phyloP scores from a whole-genome alignment of 2,329 filamentous ascomycete species.

The Davidsoniella neocaledoniae region DNA sequence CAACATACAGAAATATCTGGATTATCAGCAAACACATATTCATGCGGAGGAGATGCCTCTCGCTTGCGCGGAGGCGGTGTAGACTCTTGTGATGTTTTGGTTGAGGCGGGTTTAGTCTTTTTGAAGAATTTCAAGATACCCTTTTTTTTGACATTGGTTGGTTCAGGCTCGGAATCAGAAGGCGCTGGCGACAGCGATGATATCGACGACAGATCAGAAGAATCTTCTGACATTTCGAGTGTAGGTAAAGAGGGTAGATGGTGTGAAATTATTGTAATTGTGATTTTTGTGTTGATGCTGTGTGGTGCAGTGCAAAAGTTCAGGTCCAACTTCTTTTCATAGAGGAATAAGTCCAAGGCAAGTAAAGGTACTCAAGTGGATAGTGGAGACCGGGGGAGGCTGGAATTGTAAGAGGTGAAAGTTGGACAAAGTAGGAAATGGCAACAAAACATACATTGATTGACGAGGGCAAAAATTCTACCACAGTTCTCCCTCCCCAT shows the following conservation, averaged over 20 bases:
- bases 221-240: conserved; percentile 30
- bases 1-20: conserved; percentile 74
- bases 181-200: conserved; percentile 31
- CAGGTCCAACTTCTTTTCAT: neutral
- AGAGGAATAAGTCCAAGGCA: neutral
- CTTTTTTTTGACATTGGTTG: conserved; percentile 33
- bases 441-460: neutral
- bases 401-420: conserved; percentile 8
- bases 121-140: conserved; percentile 51
- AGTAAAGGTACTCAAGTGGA: conserved; percentile 6
- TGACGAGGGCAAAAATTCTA: conserved; percentile 7
- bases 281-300: conserved; percentile 1
- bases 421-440: conserved; percentile 10
- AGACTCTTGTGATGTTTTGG: conserved; percentile 32
- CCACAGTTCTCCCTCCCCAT: conserved; percentile 9
- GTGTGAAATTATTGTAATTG: neutral
- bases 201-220: conserved; percentile 45
- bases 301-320: neutral
- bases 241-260: neutral
- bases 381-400: conserved; percentile 10
- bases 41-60: conserved; percentile 74
- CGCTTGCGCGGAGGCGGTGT: conserved; percentile 59
- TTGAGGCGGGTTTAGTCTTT: conserved; percentile 19
- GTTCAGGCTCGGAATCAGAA: conserved; percentile 33
- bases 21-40: conserved; percentile 80